A percentile compares a stretch with the other conserved stretches of the same genome.
phyloP scores from a whole-genome alignment of 306 rosid genomes.

The Quercus agrifolia region DNA sequence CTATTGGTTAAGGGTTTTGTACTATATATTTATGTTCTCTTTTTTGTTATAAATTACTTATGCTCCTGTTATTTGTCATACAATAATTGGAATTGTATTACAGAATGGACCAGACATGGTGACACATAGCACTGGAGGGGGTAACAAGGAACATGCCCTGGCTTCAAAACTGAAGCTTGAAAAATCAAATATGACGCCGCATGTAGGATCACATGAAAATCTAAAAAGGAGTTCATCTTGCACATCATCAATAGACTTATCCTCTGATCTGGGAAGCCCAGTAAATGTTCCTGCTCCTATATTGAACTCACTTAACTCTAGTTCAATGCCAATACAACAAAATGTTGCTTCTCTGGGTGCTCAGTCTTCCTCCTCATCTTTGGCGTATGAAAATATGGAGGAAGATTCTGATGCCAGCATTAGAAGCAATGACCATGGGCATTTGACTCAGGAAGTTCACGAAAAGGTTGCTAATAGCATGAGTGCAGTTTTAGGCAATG shows the following conservation, averaged over 20 bases:
- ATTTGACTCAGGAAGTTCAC: slow-evolving; percentile 30
- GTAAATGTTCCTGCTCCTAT: slow-evolving; percentile 43
- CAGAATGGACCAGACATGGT: slow-evolving; percentile 50
- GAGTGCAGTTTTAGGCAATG: slow-evolving; percentile 9
- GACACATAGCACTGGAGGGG: slow-evolving; percentile 28
- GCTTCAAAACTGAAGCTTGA: slow-evolving; percentile 42
- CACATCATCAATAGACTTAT: slow-evolving; percentile 52
- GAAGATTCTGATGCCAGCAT: slow-evolving; percentile 34
- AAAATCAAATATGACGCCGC: slow-evolving; percentile 34
- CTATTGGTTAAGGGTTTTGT: neutral
- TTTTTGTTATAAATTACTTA: neutral
- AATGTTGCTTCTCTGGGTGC: slow-evolving; percentile 28
- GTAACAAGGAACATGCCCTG: slow-evolving; percentile 33
- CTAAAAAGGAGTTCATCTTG: slow-evolving; percentile 48
- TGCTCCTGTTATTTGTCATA: neutral
- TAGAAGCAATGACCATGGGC: slow-evolving; percentile 32
- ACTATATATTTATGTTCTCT: no score
- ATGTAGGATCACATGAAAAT: slow-evolving; percentile 30
- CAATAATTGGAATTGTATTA: slow-evolving; percentile 17
- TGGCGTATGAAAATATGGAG: slow-evolving; percentile 28
- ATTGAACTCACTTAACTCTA: slow-evolving; percentile 34
- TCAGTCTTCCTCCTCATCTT: slow-evolving; percentile 46
- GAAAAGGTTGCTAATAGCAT: slow-evolving; percentile 20
- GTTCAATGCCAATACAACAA: slow-evolving; percentile 31
- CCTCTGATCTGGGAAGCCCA: slow-evolving; percentile 63